phyloP scores from a whole-genome alignment of 225 moss, liverwort and hornwort genomes.

The Pseudisothecium myosuroides region DNA sequence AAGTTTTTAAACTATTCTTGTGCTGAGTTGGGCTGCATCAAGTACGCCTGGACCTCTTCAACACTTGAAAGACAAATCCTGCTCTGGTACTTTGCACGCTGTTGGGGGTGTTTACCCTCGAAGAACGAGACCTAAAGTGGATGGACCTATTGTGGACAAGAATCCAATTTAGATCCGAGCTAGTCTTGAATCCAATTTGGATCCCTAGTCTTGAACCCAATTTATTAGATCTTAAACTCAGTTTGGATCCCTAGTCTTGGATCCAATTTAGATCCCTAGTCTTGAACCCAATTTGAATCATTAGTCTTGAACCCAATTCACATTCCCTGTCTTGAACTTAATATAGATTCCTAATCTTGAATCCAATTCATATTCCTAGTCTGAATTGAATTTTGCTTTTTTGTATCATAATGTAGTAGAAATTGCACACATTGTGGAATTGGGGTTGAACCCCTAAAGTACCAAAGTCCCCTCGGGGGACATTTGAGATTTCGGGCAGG shows the following conservation, averaged over 20 bases:
- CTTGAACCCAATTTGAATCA: rapidly evolving
- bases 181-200: not conserved
- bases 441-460: no score
- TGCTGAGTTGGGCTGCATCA: not conserved
- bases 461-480: no score
- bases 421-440: not conserved
- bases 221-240: no score
- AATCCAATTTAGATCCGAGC: not conserved
- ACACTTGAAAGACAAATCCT: not conserved
- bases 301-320: not conserved
- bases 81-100: not conserved
- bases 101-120: no score
- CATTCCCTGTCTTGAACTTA: rapidly evolving
- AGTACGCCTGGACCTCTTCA: not conserved
- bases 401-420: not conserved
- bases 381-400: no score
- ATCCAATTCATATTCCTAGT: rapidly evolving
- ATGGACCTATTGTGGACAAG: not conserved
- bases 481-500: no score
- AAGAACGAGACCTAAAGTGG: not conserved
- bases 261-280: no score
- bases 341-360: rapidly evolving
- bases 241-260: not conserved
- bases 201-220: no score
- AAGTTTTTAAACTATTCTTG: not conserved